These are phyloP conservation scores for Arthrobotrys sphaeroides DNA, from an alignment of 2,329 filamentous ascomycete genomes.

Conservation along the genomic window DNA sequence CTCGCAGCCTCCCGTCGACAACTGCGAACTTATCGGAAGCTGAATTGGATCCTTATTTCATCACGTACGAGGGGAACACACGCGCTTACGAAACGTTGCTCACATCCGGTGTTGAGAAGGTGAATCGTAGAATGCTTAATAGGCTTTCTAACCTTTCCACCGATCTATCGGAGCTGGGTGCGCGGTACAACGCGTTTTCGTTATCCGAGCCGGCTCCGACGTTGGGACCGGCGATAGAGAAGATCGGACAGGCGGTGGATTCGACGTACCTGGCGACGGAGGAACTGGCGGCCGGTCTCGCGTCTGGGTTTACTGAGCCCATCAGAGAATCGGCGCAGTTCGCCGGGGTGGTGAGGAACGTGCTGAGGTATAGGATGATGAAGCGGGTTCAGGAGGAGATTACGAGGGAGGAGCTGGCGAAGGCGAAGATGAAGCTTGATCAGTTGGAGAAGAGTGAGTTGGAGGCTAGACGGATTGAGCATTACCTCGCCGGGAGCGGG, in stretches of 20 bases:
- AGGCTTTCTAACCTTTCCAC: slow-evolving; percentile 84
- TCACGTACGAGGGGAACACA: slow-evolving; percentile 88
- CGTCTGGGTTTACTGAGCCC: slow-evolving; percentile 92
- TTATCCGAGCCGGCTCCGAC: slow-evolving; percentile 84
- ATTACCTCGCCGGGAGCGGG: slow-evolving; percentile 75
- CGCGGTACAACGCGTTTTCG: slow-evolving; percentile 96
- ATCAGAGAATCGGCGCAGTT: slow-evolving; percentile 99
- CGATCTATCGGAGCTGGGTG: slow-evolving; percentile 90
- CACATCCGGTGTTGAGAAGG: slow-evolving; percentile 94
- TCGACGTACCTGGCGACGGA: slow-evolving; percentile 95
- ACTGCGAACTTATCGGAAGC: slow-evolving; percentile 80
- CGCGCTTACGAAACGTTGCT: slow-evolving; percentile 89
- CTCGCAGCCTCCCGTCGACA: slow-evolving; percentile 83
- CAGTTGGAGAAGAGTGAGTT: slow-evolving; percentile 92
- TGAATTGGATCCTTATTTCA: slow-evolving; percentile 94
- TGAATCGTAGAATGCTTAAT: slow-evolving; percentile 86
- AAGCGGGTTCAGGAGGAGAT: slow-evolving; percentile 98
- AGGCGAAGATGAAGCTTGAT: slow-evolving; percentile 83
- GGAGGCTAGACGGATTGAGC: slow-evolving; percentile 91
- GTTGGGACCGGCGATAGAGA: slow-evolving; percentile 90
- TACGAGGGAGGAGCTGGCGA: slow-evolving; percentile 89
- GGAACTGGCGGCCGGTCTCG: slow-evolving; percentile 85
- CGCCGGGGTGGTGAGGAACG: slow-evolving; percentile 87
- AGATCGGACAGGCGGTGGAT: slow-evolving; percentile 92
- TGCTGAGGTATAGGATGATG: slow-evolving; percentile 86